These are phyloP conservation scores for Psophocarpus tetragonolobus DNA, from an alignment of 306 rosid genomes.

Conservation along the genomic window DNA sequence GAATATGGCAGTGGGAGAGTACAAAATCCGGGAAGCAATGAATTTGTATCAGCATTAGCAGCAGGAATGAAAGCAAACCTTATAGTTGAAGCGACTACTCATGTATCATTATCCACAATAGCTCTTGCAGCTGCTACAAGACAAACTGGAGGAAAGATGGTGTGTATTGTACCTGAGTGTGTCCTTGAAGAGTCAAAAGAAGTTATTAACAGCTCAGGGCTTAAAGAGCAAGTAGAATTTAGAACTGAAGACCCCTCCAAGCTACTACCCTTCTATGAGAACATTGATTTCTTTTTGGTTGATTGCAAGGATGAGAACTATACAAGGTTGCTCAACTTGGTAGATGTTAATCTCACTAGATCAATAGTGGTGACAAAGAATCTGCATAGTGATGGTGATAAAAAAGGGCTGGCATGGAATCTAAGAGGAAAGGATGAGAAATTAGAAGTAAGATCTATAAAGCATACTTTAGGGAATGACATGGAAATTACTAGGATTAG, in stretches of 20 bases:
- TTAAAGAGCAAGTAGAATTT: constrained; percentile 56
- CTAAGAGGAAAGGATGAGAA: constrained; percentile 44
- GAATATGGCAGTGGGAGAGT: constrained; percentile 41
- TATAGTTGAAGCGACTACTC: constrained; percentile 56
- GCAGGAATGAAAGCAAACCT: constrained; percentile 68
- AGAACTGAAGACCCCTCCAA: constrained; percentile 55
- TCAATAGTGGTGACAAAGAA: constrained; percentile 64
- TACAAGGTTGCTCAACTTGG: constrained; percentile 42
- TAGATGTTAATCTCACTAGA: constrained; percentile 54
- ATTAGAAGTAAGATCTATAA: constrained; percentile 52
- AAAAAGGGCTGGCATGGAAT: constrained; percentile 41
- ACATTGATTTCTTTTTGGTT: constrained; percentile 65
- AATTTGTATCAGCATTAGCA: constrained; percentile 66
- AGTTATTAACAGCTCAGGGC: constrained; percentile 49
- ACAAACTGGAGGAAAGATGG: constrained; percentile 54
- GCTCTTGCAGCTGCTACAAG: constrained; percentile 61
- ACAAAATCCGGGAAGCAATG: constrained; percentile 59
- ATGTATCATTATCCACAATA: constrained; percentile 53
- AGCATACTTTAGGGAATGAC: constrained; percentile 56
- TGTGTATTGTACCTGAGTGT: constrained; percentile 56
- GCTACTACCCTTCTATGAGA: constrained; percentile 45
- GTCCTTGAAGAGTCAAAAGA: constrained; percentile 45
- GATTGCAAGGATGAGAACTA: constrained; percentile 58
- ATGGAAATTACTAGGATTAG: constrained; percentile 60
- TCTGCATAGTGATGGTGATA: constrained; percentile 39